Base-by-base conservation (phyloP, 73 alveolate genomes). In the Blepharisma japonicum region DNA sequence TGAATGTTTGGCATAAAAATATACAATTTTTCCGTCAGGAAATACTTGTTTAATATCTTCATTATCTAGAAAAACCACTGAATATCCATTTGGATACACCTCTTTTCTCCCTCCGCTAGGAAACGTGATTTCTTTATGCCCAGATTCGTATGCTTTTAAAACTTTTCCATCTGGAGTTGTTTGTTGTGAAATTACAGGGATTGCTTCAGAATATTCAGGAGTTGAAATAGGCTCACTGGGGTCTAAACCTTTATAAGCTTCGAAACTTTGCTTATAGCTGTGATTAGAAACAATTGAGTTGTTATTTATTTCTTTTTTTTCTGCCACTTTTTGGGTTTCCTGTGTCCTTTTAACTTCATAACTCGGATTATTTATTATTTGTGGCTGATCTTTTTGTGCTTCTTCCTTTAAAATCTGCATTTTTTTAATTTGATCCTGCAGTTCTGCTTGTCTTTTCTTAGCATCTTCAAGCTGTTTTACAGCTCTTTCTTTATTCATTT, bases 1-100 rank as follows among this genome's bases (percentile, higher is more conserved):
- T 83, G 89, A 79, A 8, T 95, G 95, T 48, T 90, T 96, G n/a
- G 89, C 81, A 56, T 90, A 93, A 80, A 82, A 87, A 74, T 93
- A 93, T 11, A 90, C 90, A 6, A 85, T 86, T 72, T 83, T 93
- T 21, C 96, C 94, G 68, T 88, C 95, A 27, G 94, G 91, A 83
- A 61, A 89, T 18, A 32, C 42, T 25, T 61, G 74, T 25, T 61
- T 61, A 2, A 61, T 61, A 5, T 61, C 74, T 61, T 61, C 18
- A 61, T 61, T 61, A 14, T 8, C 38, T 8, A 14, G 23, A 25
- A 61, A 61, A 14, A 61, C 14, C 74, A 61, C 74, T 18, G 49
- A 18, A 39, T 61, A 61, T 18, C 74, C 74, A 61, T 61, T 61
- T 25, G 74, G 74, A 25, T 61, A 61, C 74, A 14, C 74, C 79